phyloP scores from a whole-genome alignment of 768 basidiomycete species.

The Amanita rimosa region DNA sequence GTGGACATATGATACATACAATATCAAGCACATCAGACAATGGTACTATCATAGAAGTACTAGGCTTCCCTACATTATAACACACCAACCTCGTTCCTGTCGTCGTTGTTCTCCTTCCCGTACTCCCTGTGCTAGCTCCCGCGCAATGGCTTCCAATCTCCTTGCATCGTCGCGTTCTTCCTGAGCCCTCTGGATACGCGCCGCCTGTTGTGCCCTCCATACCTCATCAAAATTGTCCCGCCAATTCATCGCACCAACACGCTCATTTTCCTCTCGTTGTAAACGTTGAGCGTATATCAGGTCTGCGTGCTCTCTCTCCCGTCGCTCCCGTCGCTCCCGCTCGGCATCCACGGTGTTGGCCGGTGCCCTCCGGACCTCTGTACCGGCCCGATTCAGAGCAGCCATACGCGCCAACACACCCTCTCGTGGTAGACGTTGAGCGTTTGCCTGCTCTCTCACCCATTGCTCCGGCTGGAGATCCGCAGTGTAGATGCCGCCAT shows the following conservation, averaged over 20 bases:
- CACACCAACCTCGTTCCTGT: neutral
- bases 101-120: neutral
- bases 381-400: neutral
- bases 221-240: neutral
- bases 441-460: neutral
- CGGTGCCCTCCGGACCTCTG: too few species aligned
- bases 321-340: neutral
- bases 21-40: too few species aligned
- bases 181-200: neutral
- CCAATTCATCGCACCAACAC: neutral
- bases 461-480: neutral
- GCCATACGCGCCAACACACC: neutral
- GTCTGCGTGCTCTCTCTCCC: neutral
- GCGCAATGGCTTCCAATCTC: neutral
- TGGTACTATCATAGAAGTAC: too few species aligned
- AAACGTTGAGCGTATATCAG: neutral
- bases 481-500: neutral
- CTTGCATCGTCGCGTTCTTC: neutral
- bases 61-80: conserved; percentile 3
- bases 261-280: neutral
- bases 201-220: neutral
- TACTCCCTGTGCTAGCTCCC: too few species aligned
- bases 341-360: neutral
- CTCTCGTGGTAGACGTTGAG: neutral
- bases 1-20: too few species aligned